Evolutionary conservation across 208 protist species (phyloP), one percentile per base, ranked within the genome.

Genomic region (Trypanosomatidae sp.): DNA sequence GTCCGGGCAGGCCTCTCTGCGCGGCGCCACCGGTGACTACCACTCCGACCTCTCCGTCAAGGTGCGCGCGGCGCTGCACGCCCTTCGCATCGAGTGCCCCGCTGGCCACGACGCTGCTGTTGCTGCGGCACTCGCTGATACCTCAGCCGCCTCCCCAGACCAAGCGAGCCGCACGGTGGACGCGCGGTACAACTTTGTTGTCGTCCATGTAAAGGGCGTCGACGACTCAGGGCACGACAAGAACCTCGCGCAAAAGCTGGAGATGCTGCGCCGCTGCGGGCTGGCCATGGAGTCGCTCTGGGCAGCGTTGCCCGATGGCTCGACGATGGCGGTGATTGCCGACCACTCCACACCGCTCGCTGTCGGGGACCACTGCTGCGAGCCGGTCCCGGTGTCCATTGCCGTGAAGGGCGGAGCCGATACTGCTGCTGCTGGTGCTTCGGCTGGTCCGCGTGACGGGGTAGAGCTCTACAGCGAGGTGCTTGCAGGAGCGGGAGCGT

Each of bases 171-270:
- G 62, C 53, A 41, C 44, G 3, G 59, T 65, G n/a, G 68, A 74
- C 55, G 55, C 52, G 62, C 66, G 73, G 30, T 83, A 71, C 69
- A 84, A 82, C 71, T 89, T 92, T 68, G 83, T 82, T 41, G 83
- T 90, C 17, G 60, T 92, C 52, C 88, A 92, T 64, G 84, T 93
- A 17, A 93, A 93, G 71, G 89, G 86, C 59, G 86, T 90, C 41
- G 89, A 93, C 66, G 81, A 93, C 64, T 76, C 89, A 0, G 86
- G 89, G 12, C 89, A 93, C 70, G 89, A 91, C 67, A 73, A 66
- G 44, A 84, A 52, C 49, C 77, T 83, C 19, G 55, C 62, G 66
- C 69, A 82, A 12, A 89, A 88, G 71, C 56, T 91, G 41, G 62
- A 76, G 64, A 85, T 91, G 84, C 75, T 91, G 39, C 74, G 83